Percentiles rank a stretch among this genome's conserved stretches.
Evolutionary conservation across 2,329 filamentous ascomycete species (phyloP).

Genomic region (Alternaria hordeiaustralica): DNA sequence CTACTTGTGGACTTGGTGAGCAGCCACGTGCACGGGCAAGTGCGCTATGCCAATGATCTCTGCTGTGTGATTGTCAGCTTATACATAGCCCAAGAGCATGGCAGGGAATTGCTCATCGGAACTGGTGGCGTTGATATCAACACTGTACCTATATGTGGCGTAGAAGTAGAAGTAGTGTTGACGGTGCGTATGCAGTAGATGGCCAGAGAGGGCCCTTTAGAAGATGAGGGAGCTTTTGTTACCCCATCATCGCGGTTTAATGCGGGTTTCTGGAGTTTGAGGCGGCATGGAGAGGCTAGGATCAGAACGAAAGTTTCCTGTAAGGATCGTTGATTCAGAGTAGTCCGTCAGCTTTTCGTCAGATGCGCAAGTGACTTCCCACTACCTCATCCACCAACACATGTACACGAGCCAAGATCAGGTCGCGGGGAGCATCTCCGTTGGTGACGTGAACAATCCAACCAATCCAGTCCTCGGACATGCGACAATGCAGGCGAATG

Average conservation of each 20-base stretch:
- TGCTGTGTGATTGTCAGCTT: not conserved
- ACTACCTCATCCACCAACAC: not conserved
- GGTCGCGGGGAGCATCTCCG: not conserved
- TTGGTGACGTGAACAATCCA: not conserved
- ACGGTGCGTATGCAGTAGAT: not conserved
- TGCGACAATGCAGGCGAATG: not conserved
- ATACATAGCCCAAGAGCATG: not conserved
- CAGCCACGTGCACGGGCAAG: not conserved
- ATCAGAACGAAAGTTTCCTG: not conserved
- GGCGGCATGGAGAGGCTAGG: not conserved
- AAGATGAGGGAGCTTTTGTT: not conserved
- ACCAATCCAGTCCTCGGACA: not conserved
- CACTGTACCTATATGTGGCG: not conserved
- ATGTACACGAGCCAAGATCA: not conserved
- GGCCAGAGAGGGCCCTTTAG: not conserved
- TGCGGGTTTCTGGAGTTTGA: accelerated
- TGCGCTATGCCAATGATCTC: not conserved
- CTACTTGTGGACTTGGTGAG: not conserved
- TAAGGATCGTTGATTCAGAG: not conserved
- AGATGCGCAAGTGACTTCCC: not conserved
- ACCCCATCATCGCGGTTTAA: not conserved
- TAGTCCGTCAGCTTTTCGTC: not conserved
- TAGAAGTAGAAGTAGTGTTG: not conserved
- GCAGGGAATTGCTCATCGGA: not conserved
- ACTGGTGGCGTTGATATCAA: not conserved